Evolutionary conservation across 306 rosid genomes (phyloP), one percentile per base, ranked within the genome.

Genomic region (Ormosia semicastrata): DNA sequence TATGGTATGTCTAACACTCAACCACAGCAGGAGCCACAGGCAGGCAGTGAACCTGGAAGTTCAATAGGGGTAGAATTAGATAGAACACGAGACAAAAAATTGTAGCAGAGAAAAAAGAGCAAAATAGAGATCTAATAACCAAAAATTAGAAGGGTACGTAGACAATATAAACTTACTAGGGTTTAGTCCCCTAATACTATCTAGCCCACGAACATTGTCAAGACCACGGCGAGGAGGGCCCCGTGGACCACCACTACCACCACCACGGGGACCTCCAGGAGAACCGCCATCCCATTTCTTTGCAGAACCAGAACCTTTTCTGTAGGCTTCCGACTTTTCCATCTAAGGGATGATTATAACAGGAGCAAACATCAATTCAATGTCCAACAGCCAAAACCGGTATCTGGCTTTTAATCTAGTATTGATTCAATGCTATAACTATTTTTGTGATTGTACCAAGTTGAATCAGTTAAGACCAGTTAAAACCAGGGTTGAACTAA

Each of bases 11-110:
- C 60, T 2, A 40, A 14, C 50, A 36, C 64, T 92, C 75, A 95
- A 40, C 99, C 98, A 57, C 99, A 95, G 96, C 99, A 95, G 59
- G 99, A 95, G 39, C 98, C 99, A 6, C 99, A 95, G 18, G 98
- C 99, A 65, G 99, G 99, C 33, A 89, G 80, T 7, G 99, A 82
- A 88, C 83, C 98, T 95, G 97, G 0, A 84, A 81, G 57, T 84
- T 69, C 54, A 80, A 78, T 72, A 41, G 72, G 49, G 73, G 40
- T 24, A 24, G 24, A 24, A 24, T 24, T 24, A 4, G 56, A 79
- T 56, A 65, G 53, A 58, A n/a, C n/a, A n/a, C 49, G 8, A 29
- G 24, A 41, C 34, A 33, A 49, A 13, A 63, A 2, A 41, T 12
- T 29, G 6, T 72, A 76, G 70, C 37, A 77, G 52, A 54, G 36